These are phyloP conservation scores for Aspergillus heteromorphus DNA, from an alignment of 495 filamentous ascomycete species.

Conservation along the genomic window DNA sequence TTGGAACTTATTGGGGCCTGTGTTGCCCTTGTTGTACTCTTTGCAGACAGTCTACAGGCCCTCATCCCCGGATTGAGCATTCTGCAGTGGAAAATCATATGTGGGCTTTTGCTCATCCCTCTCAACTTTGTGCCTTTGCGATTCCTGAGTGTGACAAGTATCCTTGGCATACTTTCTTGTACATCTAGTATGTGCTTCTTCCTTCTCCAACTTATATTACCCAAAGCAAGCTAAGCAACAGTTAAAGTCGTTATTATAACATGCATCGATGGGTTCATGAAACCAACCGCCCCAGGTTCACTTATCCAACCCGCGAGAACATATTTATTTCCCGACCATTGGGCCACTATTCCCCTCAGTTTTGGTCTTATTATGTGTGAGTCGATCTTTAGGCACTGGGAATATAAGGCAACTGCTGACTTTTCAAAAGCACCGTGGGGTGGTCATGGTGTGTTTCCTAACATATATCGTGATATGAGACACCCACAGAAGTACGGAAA, in stretches of 20 bases:
- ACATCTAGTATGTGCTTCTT: constrained; percentile 63
- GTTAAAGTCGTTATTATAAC: constrained; percentile 72
- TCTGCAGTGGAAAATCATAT: constrained; percentile 80
- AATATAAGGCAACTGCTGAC: constrained; percentile 3
- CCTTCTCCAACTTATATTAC: background rate
- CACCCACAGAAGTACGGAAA: constrained; percentile 81
- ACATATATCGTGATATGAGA: constrained; percentile 97
- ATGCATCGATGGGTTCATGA: constrained; percentile 79
- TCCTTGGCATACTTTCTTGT: constrained; percentile 83
- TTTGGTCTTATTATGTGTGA: constrained; percentile 90
- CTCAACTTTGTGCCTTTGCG: constrained; percentile 82
- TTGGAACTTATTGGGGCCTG: constrained; percentile 84
- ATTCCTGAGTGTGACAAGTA: constrained; percentile 81
- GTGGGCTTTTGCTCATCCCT: constrained; percentile 73
- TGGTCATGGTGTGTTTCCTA: constrained; percentile 91
- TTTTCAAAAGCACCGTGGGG: constrained; percentile 69
- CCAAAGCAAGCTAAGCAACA: constrained; percentile 7
- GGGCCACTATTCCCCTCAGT: constrained; percentile 83
- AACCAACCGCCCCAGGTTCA: constrained; percentile 73
- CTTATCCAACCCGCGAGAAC: constrained; percentile 77
- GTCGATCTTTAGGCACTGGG: constrained; percentile 5
- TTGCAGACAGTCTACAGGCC: constrained; percentile 81
- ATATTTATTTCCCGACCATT: constrained; percentile 70
- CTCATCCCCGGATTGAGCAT: constrained; percentile 70
- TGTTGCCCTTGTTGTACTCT: constrained; percentile 87